phyloP scores from a whole-genome alignment of 2,329 filamentous ascomycete species.

The Calonectria ilicicola region DNA sequence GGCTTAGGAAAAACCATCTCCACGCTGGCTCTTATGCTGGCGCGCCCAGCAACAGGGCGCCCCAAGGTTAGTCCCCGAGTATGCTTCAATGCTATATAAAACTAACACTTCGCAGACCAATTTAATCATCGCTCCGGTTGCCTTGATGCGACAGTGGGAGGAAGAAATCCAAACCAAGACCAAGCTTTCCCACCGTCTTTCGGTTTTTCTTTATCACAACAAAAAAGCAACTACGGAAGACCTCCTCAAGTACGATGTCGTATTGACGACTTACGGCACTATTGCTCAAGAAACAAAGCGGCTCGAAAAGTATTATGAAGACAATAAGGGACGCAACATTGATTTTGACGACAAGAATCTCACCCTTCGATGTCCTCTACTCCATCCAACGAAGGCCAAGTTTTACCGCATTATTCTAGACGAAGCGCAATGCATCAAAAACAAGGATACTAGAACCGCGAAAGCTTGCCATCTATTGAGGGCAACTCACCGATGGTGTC shows the following conservation, averaged over 20 bases:
- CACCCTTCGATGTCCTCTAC: conserved; percentile 62
- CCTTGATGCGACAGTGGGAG: conserved; percentile 86
- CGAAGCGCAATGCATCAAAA: conserved; percentile 87
- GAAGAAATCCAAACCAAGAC: conserved; percentile 81
- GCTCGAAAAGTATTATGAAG: conserved; percentile 64
- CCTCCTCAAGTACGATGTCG: conserved; percentile 77
- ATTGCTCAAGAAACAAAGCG: conserved; percentile 73
- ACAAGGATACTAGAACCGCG: conserved; percentile 78
- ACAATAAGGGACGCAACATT: conserved; percentile 55
- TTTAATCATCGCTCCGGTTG: conserved; percentile 85
- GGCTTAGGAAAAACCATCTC: conserved; percentile 92
- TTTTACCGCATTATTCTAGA: conserved; percentile 89
- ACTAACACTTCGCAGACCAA: conserved; percentile 71
- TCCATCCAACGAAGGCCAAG: conserved; percentile 69
- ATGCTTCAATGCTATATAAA: background rate
- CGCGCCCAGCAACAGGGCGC: conserved; percentile 66
- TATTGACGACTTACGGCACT: conserved; percentile 90
- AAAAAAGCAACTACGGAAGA: conserved; percentile 72
- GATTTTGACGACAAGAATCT: conserved; percentile 52
- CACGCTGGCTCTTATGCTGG: conserved; percentile 80
- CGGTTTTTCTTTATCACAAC: conserved; percentile 77
- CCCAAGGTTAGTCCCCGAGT: conserved; percentile 45
- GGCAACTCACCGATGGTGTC: conserved; percentile 81
- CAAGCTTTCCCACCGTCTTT: conserved; percentile 68
- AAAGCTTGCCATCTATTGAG: conserved; percentile 75